These are phyloP conservation scores for Pseudogymnoascus sp. DNA, from an alignment of 2,329 filamentous ascomycete species.

Conservation along the genomic window DNA sequence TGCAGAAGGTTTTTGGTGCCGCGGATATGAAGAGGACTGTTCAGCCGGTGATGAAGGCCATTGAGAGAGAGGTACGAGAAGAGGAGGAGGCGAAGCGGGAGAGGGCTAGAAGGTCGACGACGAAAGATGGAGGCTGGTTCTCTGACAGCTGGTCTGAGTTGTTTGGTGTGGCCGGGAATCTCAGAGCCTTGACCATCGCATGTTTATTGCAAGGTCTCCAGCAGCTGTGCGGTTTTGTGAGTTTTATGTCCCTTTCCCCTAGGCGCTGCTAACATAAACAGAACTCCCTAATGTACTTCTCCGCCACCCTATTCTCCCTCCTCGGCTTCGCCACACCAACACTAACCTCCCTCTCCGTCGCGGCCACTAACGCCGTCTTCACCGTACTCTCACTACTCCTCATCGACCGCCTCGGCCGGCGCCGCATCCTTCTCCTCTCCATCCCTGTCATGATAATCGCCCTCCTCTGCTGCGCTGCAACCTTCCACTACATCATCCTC, in stretches of 20 bases:
- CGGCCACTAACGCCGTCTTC: slow-evolving; percentile 74
- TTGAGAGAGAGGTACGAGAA: slow-evolving; percentile 66
- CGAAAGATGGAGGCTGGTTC: slow-evolving; percentile 8
- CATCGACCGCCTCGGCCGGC: slow-evolving; percentile 72
- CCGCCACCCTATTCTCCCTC: slow-evolving; percentile 70
- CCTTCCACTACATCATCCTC: slow-evolving; percentile 56
- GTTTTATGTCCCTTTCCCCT: slow-evolving; percentile 24
- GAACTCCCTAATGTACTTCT: slow-evolving; percentile 92
- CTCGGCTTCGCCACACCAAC: slow-evolving; percentile 74
- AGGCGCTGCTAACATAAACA: slow-evolving; percentile 22
- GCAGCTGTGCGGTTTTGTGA: slow-evolving; percentile 76
- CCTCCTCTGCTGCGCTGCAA: slow-evolving; percentile 60
- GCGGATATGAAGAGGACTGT: slow-evolving; percentile 40
- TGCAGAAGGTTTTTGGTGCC: slow-evolving; percentile 54
- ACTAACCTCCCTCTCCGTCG: slow-evolving; percentile 70
- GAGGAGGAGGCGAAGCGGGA: slow-evolving; percentile 46
- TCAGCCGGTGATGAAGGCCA: slow-evolving; percentile 55
- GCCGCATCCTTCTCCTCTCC: slow-evolving; percentile 72
- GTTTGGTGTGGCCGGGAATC: slow-evolving; percentile 51
- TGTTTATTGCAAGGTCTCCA: slow-evolving; percentile 82
- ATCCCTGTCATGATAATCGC: slow-evolving; percentile 77
- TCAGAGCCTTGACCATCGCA: slow-evolving; percentile 72
- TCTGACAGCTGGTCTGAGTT: slow-evolving; percentile 44
- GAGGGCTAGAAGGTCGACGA: slow-evolving; percentile 17
- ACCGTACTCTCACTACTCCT: slow-evolving; percentile 66